Percentiles rank a stretch among this genome's conserved stretches.
phyloP scores from a whole-genome alignment of 768 basidiomycete species.

The Panellus pusillus region DNA sequence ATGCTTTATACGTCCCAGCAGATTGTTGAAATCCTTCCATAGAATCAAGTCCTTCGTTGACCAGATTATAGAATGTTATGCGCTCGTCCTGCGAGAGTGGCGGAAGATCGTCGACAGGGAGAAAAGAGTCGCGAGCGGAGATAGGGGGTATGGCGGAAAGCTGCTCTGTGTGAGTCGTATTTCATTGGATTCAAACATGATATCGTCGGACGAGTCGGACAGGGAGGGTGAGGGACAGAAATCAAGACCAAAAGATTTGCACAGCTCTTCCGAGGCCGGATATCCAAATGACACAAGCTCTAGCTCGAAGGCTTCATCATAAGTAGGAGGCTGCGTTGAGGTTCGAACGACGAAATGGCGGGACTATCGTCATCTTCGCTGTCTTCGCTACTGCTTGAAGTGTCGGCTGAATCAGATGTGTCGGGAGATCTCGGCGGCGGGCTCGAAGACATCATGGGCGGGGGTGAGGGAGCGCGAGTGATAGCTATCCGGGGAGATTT shows the following conservation, averaged over 20 bases:
- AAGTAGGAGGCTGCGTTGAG: constrained; percentile 8
- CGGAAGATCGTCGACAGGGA: constrained; percentile 9
- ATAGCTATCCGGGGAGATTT: not conserved
- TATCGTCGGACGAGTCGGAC: constrained; percentile 3
- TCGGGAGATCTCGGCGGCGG: not conserved
- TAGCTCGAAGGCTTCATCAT: constrained; percentile 6
- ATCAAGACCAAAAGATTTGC: constrained; percentile 8
- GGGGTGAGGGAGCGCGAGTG: too few species aligned
- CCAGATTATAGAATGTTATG: constrained; percentile 15
- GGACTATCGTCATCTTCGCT: constrained; percentile 12
- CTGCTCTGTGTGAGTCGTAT: not conserved
- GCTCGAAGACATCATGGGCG: too few species aligned
- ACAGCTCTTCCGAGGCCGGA: constrained; percentile 8
- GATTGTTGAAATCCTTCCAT: constrained; percentile 10
- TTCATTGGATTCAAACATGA: constrained; percentile 3
- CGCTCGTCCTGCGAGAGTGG: constrained; percentile 13
- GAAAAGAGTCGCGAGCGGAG: constrained; percentile 2
- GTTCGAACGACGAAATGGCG: constrained; percentile 3
- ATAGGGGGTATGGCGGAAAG: not conserved
- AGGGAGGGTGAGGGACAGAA: not conserved
- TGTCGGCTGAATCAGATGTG: constrained; percentile 6
- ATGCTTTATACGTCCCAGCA: constrained; percentile 16
- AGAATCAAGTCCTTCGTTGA: constrained; percentile 9
- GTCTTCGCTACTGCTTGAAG: not conserved
- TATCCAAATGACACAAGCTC: not conserved